Evolutionary conservation across 75 land plant genomes (phyloP).

Genomic region (Picea sitchensis): DNA sequence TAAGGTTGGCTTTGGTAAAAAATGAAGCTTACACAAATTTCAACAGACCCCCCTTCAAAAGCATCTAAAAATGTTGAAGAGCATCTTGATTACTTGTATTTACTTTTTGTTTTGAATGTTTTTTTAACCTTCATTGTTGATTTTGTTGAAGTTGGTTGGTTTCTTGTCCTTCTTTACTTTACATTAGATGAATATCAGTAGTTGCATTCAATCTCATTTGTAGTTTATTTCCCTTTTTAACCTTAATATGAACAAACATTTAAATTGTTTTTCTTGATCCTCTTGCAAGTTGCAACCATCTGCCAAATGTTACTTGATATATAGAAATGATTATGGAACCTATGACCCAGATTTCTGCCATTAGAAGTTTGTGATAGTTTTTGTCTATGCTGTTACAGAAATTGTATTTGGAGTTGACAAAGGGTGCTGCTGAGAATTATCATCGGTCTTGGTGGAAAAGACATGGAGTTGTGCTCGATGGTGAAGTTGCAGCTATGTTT

Average conservation of each 20-base stretch:
- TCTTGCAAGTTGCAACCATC: not conserved
- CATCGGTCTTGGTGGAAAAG: constrained; percentile 98
- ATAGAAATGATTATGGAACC: not conserved
- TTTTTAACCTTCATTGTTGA: not conserved
- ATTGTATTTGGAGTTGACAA: constrained; percentile 83
- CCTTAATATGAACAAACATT: not conserved
- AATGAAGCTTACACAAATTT: too few species aligned
- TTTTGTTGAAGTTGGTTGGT: not conserved
- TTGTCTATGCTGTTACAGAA: constrained; percentile 37
- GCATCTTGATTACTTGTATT: not conserved
- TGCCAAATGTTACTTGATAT: not conserved
- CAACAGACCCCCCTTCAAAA: too few species aligned
- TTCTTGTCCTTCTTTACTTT: not conserved
- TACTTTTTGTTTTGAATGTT: not conserved
- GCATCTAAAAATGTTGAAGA: not conserved
- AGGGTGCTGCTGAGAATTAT: constrained; percentile 97
- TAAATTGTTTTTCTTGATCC: not conserved
- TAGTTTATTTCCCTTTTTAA: not conserved
- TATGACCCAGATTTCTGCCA: not conserved
- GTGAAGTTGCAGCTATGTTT: constrained; percentile 83
- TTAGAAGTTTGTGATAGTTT: not conserved
- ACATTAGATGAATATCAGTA: too few species aligned
- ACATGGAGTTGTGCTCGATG: constrained; percentile 98
- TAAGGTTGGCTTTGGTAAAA: too few species aligned
- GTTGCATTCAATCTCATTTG: not conserved